Evolutionary conservation across 164 flowering plant genomes (phyloP).

Genomic region (Echeveria elegans): DNA sequence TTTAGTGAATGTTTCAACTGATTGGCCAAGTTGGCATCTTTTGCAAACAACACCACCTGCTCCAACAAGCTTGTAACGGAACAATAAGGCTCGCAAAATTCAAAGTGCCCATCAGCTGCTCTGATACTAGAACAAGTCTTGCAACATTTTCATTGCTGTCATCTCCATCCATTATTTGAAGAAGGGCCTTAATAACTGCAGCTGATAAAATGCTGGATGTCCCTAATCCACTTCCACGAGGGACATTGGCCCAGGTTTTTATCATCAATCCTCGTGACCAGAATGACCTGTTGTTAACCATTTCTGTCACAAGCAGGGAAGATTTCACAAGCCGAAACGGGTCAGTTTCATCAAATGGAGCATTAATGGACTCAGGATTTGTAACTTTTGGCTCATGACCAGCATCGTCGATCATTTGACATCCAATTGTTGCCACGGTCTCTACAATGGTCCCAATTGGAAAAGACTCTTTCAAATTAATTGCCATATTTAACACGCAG

Average conservation of each 20-base stretch:
- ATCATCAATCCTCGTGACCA: constrained; percentile 46
- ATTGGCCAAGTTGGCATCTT: constrained; percentile 36
- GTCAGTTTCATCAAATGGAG: constrained; percentile 73
- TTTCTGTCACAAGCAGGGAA: constrained; percentile 79
- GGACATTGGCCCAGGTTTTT: constrained; percentile 89
- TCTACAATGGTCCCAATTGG: constrained; percentile 80
- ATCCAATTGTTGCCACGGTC: constrained; percentile 46
- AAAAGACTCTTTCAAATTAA: constrained; percentile 63
- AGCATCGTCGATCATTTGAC: constrained; percentile 59
- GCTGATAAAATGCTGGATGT: constrained; percentile 97
- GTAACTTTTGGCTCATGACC: constrained; percentile 43
- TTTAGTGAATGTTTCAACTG: constrained; percentile 40
- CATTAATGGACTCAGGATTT: constrained; percentile 37
- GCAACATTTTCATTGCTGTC: constrained; percentile 85
- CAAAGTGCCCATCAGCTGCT: constrained; percentile 99
- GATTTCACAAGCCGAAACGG: constrained; percentile 92
- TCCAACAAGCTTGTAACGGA: constrained; percentile 93
- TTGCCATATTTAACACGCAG: constrained; percentile 89
- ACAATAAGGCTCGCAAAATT: constrained; percentile 60
- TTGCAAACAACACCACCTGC: constrained; percentile 99
- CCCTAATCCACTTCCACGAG: constrained; percentile 97
- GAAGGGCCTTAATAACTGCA: constrained; percentile 91
- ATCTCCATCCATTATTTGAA: constrained; percentile 69
- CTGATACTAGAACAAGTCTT: constrained; percentile 80
- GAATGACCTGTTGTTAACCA: constrained; percentile 34